Conservation (phyloP, 2,329 filamentous ascomycete genomes). For the Penicillium digitatum region DNA sequence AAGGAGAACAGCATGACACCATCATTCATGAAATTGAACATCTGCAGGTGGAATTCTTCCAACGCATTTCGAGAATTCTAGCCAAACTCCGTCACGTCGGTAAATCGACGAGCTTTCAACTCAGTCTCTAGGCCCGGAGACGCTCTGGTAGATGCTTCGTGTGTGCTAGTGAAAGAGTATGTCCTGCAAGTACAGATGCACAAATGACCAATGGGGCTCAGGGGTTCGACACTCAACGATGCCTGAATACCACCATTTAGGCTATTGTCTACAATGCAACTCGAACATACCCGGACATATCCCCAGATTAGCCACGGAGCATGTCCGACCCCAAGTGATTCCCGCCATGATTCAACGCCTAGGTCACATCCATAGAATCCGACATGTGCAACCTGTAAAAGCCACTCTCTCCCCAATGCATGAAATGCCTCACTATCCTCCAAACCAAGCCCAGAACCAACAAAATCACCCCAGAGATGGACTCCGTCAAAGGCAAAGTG, state of each 20-base stretch:
- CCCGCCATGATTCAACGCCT: neutral
- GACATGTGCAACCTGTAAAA: neutral
- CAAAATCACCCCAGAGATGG: conserved; percentile 19
- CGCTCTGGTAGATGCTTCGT: too few relatives aligned
- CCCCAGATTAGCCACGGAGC: neutral
- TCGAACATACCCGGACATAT: neutral
- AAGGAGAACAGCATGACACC: too few relatives aligned
- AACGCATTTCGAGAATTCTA: too few relatives aligned
- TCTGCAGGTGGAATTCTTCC: too few relatives aligned
- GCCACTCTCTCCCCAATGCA: neutral
- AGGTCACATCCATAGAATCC: neutral
- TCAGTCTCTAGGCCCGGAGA: too few relatives aligned
- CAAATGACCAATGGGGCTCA: neutral
- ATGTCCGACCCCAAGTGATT: conserved; percentile 7
- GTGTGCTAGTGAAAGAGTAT: neutral
- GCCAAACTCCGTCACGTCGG: too few relatives aligned
- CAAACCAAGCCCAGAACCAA: neutral
- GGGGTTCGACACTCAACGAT: neutral
- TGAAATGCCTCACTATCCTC: neutral
- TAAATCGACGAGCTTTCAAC: too few relatives aligned
- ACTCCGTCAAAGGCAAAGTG: conserved; percentile 41
- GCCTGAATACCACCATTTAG: neutral
- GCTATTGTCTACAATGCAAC: neutral
- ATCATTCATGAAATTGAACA: too few relatives aligned
- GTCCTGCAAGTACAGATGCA: neutral